phyloP scores from a whole-genome alignment of 1,284 basidiomycete genomes.

The Fomitopsis pinicola region DNA sequence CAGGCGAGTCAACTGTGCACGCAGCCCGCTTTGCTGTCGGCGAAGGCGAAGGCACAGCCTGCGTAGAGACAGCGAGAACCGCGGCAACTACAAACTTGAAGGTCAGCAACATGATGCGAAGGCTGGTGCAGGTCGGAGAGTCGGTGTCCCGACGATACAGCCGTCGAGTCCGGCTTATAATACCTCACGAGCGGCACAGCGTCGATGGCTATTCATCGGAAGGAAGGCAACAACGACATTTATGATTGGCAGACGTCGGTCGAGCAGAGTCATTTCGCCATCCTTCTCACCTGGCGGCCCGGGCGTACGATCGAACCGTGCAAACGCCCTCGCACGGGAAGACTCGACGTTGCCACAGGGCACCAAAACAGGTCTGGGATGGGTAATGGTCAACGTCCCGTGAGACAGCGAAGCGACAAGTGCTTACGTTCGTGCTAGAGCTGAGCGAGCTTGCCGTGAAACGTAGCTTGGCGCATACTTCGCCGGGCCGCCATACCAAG shows the following conservation, averaged over 20 bases:
- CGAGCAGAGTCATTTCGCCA: not conserved
- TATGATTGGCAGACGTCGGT: not conserved
- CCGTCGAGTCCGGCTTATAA: not conserved
- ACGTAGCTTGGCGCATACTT: too few relatives aligned
- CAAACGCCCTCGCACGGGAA: not conserved
- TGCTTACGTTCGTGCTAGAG: too few relatives aligned
- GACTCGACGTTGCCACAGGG: too few relatives aligned
- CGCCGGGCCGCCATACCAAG: too few relatives aligned
- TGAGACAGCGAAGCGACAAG: too few relatives aligned
- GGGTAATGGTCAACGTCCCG: too few relatives aligned
- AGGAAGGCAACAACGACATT: not conserved
- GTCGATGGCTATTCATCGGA: not conserved
- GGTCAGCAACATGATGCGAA: not conserved
- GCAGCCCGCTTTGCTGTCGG: not conserved
- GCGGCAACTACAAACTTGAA: not conserved
- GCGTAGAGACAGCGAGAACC: not conserved
- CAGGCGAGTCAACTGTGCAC: not conserved
- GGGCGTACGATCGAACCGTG: not conserved
- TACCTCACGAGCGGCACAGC: not conserved
- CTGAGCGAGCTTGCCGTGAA: too few relatives aligned
- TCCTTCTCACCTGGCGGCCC: not conserved
- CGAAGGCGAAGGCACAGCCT: not conserved
- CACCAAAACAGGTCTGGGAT: too few relatives aligned
- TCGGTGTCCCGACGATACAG: too few relatives aligned
- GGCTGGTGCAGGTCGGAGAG: too few relatives aligned